Conservation (phyloP, 2,329 filamentous ascomycete genomes). For the Fusarium avenaceum region DNA sequence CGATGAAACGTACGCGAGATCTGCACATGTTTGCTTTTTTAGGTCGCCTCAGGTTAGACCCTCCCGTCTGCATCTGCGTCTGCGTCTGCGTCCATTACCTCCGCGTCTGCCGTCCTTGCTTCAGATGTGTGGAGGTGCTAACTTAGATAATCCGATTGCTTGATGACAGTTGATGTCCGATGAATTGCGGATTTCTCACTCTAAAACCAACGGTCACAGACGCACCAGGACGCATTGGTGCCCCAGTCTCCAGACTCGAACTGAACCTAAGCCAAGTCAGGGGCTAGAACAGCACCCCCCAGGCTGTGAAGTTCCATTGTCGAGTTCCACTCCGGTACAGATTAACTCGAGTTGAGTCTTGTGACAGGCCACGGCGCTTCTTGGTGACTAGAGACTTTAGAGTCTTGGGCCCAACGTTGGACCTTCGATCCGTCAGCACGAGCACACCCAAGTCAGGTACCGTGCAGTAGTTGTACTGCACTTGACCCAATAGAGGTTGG, state of each 20-base stretch:
- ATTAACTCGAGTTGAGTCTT: slow-evolving; percentile 11
- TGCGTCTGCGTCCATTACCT: no score
- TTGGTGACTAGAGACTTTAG: background rate
- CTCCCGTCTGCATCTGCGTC: slow-evolving; percentile 9
- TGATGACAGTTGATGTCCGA: background rate
- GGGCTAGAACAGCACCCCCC: slow-evolving; percentile 19
- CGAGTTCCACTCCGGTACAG: slow-evolving; percentile 4
- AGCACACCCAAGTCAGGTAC: slow-evolving; percentile 30
- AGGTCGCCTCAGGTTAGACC: slow-evolving; percentile 34
- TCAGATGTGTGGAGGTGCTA: slow-evolving; percentile 8
- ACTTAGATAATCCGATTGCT: background rate
- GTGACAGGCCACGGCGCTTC: background rate
- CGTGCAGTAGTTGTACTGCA: slow-evolving; percentile 15
- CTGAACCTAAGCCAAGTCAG: slow-evolving; percentile 18
- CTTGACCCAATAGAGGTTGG: slow-evolving; percentile 20
- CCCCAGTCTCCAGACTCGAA: slow-evolving; percentile 9
- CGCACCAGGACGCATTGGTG: no score
- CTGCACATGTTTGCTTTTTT: slow-evolving; percentile 35
- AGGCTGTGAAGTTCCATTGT: slow-evolving; percentile 1
- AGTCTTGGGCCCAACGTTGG: background rate
- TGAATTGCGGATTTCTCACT: background rate
- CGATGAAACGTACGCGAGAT: slow-evolving; percentile 27
- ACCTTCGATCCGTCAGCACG: slow-evolving; percentile 26
- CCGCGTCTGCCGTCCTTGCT: background rate
- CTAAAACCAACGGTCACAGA: background rate